Percentiles rank a stretch among this genome's conserved stretches.
These are phyloP conservation scores for Rutidosis leptorrhynchoides DNA, from an alignment of 129 eudicot species.

Conservation along the genomic window DNA sequence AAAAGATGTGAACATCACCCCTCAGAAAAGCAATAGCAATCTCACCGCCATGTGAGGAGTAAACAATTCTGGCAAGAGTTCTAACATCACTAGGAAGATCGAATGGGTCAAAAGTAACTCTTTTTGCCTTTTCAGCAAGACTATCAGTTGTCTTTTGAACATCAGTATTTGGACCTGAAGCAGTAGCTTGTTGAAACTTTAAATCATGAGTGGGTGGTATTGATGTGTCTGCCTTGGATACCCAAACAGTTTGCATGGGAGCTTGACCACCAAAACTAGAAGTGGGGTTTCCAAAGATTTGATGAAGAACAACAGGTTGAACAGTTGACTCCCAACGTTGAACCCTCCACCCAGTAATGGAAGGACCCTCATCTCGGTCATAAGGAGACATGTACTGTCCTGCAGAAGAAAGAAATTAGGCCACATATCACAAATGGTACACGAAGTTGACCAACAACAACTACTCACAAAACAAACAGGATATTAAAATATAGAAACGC, in stretches of 20 bases:
- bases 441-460: too few species aligned
- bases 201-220: conserved; percentile 73
- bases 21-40: conserved; percentile 89
- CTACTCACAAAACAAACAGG: too few species aligned
- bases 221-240: conserved; percentile 79
- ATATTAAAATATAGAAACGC: too few species aligned
- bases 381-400: conserved; percentile 99
- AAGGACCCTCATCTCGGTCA: conserved; percentile 98
- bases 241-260: conserved; percentile 99
- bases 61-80: conserved; percentile 90
- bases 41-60: conserved; percentile 99
- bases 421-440: too few species aligned
- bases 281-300: conserved; percentile 85
- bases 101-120: conserved; percentile 89
- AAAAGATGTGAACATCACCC: conserved; percentile 85
- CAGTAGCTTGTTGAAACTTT: conserved; percentile 39
- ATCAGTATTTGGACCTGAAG: conserved; percentile 38
- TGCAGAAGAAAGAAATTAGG: conserved; percentile 31
- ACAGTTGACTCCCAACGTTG: conserved; percentile 98
- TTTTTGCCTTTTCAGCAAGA: conserved; percentile 46
- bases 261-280: conserved; percentile 81
- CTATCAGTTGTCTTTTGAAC: conserved; percentile 47
- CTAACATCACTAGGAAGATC: conserved; percentile 97
- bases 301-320: conserved; percentile 93
- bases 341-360: conserved; percentile 98